Percentiles rank a stretch among this genome's conserved stretches.
Conservation (phyloP, 352 stramenopile species). For the Pythium chondricola region DNA sequence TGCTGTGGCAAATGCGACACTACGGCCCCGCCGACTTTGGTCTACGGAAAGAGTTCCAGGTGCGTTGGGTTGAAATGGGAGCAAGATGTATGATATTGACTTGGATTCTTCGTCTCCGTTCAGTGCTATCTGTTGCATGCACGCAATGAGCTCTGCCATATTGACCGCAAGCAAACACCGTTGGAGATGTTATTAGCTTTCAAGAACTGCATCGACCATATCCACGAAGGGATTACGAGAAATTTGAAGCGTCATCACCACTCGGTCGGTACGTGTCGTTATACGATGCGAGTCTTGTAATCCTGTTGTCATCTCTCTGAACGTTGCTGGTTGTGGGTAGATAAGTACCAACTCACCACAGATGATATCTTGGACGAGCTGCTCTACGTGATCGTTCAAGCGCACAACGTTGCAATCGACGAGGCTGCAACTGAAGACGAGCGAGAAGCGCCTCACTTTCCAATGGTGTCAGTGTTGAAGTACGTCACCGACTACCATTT, state of each 20-base stretch:
- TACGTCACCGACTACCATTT: conserved; percentile 81
- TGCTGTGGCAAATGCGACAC: conserved; percentile 49
- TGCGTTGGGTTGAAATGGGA: conserved; percentile 6
- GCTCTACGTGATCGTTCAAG: conserved; percentile 59
- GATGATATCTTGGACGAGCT: conserved; percentile 81
- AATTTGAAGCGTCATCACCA: conserved; percentile 51
- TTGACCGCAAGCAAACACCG: conserved; percentile 48
- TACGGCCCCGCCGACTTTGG: conserved; percentile 66
- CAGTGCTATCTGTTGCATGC: conserved; percentile 43
- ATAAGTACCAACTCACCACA: conserved; percentile 55
- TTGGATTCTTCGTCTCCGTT: background rate
- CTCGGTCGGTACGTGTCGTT: conserved; percentile 31
- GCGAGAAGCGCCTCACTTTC: conserved; percentile 22
- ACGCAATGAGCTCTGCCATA: conserved; percentile 26
- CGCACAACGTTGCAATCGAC: conserved; percentile 21
- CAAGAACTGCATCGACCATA: conserved; percentile 53
- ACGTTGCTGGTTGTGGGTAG: background rate
- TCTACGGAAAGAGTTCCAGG: conserved; percentile 64
- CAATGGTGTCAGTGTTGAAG: conserved; percentile 47
- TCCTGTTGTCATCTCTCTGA: no score
- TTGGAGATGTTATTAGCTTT: conserved; percentile 72
- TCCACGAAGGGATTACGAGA: conserved; percentile 46
- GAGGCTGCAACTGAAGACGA: conserved; percentile 6
- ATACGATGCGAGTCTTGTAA: background rate
- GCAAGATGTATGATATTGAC: background rate